These are phyloP conservation scores for Colletotrichum sp. DNA, from an alignment of 2,329 filamentous ascomycete genomes.

Conservation along the genomic window DNA sequence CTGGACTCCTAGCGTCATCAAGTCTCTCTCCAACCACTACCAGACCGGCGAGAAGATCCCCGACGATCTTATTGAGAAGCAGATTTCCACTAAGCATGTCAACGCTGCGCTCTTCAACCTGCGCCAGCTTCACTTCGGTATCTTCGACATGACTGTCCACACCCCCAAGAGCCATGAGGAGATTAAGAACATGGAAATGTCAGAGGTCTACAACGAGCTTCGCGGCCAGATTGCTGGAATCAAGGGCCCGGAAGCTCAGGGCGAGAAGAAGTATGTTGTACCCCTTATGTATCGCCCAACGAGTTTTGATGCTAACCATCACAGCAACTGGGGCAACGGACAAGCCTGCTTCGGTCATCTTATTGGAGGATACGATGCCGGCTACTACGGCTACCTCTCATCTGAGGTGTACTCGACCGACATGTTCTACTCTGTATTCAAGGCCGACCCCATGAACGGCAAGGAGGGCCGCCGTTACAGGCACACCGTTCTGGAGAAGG, in stretches of 20 bases:
- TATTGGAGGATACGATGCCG: slow-evolving; percentile 84
- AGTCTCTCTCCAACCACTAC: slow-evolving; percentile 76
- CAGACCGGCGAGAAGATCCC: slow-evolving; percentile 73
- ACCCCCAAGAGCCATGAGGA: slow-evolving; percentile 71
- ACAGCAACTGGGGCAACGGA: slow-evolving; percentile 74
- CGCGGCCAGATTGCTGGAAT: slow-evolving; percentile 75
- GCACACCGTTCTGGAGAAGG: slow-evolving; percentile 78
- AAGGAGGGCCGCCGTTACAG: slow-evolving; percentile 77
- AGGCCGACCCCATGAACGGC: slow-evolving; percentile 77
- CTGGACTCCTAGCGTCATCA: slow-evolving; percentile 70
- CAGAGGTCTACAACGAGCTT: slow-evolving; percentile 74
- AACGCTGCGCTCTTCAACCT: slow-evolving; percentile 83
- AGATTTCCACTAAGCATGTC: slow-evolving; percentile 80
- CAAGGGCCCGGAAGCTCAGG: slow-evolving; percentile 74
- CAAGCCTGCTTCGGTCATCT: slow-evolving; percentile 84
- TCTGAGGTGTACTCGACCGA: slow-evolving; percentile 84
- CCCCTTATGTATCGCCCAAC: too few relatives aligned
- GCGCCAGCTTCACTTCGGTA: slow-evolving; percentile 79
- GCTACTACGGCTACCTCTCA: slow-evolving; percentile 79
- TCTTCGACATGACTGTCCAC: slow-evolving; percentile 85
- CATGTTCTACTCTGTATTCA: slow-evolving; percentile 86
- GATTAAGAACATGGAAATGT: slow-evolving; percentile 69
- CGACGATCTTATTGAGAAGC: slow-evolving; percentile 74
- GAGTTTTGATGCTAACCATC: slow-evolving; percentile 28
- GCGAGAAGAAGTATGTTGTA: slow-evolving; percentile 55